Conservation (phyloP, 225 moss, liverwort and hornwort species). For the Rhytidiadelphus loreus region DNA sequence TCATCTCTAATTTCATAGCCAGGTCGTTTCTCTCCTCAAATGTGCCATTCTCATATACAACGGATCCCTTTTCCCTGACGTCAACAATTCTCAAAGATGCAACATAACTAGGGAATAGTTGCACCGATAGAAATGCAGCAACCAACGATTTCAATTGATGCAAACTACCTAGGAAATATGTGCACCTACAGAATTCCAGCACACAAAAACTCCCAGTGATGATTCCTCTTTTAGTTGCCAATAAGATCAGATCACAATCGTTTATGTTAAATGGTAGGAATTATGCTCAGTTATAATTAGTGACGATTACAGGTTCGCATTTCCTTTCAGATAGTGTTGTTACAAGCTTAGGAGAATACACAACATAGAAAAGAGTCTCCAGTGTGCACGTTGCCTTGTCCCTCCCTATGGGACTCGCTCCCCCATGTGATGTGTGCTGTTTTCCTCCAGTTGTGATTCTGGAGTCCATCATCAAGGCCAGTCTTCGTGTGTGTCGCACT, state of each 20-base stretch:
- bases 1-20: background rate
- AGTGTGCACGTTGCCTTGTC: background rate
- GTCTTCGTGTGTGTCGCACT: background rate
- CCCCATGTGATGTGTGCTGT: background rate
- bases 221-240: background rate
- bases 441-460: background rate
- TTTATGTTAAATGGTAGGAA: background rate
- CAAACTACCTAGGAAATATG: background rate
- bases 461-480: conserved; percentile 1
- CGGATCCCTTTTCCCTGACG: too few species aligned
- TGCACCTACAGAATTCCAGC: background rate
- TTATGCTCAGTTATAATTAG: background rate
- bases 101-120: background rate
- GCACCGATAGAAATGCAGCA: background rate
- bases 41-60: background rate
- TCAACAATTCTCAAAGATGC: background rate
- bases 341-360: background rate
- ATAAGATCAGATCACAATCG: background rate
- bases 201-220: background rate
- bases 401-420: background rate
- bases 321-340: background rate
- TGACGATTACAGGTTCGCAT: background rate
- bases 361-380: background rate
- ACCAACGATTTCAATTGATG: background rate
- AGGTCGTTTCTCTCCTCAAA: background rate